Percentiles rank a stretch among this genome's conserved stretches.
Evolutionary conservation across 176 grass and related monocot species (phyloP).

Genomic region (Phyllostachys edulis): DNA sequence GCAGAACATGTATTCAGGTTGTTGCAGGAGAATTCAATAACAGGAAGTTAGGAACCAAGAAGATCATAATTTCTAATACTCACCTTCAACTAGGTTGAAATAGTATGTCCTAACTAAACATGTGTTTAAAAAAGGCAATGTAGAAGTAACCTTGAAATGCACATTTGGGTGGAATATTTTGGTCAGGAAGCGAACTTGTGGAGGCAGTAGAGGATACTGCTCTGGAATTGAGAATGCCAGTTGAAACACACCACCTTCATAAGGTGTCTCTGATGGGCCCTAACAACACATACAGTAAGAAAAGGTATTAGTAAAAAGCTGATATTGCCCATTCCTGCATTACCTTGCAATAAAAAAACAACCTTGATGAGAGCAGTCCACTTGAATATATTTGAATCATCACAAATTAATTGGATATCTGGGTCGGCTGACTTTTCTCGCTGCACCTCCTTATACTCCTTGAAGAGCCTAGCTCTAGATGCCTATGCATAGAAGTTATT

Average conservation of each 20-base stretch:
- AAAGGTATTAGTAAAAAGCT: background rate
- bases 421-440: constrained; percentile 88
- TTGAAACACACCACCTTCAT: constrained; percentile 92
- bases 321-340: background rate
- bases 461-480: constrained; percentile 95
- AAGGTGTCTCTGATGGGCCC: constrained; percentile 96
- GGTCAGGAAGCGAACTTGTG: constrained; percentile 96
- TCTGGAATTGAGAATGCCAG: constrained; percentile 93
- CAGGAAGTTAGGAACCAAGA: background rate
- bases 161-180: constrained; percentile 99
- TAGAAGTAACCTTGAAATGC: constrained; percentile 87
- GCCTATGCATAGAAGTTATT: constrained; percentile 43
- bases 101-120: background rate
- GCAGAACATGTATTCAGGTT: background rate
- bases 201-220: constrained; percentile 97
- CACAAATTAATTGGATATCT: constrained; percentile 95
- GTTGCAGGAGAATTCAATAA: background rate
- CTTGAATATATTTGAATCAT: constrained; percentile 97
- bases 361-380: constrained; percentile 98
- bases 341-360: background rate
- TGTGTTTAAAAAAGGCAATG: background rate
- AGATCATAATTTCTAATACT: background rate
- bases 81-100: background rate
- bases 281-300: constrained; percentile 31
- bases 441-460: constrained; percentile 95